phyloP scores from a whole-genome alignment of 2,329 filamentous ascomycete genomes.

The Ophiostoma ips region DNA sequence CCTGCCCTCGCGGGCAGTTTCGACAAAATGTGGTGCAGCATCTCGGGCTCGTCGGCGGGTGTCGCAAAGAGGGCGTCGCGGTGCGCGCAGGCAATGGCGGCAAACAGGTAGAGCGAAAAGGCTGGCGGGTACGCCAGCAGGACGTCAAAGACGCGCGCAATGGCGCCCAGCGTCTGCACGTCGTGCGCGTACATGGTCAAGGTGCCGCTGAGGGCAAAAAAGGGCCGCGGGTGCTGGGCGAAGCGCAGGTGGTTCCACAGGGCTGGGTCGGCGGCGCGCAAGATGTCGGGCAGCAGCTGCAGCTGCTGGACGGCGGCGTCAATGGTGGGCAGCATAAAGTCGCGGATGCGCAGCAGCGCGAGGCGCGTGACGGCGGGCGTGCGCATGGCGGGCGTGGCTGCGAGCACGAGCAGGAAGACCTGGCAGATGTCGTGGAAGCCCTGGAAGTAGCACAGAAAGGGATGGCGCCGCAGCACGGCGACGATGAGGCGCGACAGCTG shows the following conservation, averaged over 20 bases:
- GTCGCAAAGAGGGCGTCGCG: slow-evolving; percentile 75
- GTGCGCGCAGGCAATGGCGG: slow-evolving; percentile 69
- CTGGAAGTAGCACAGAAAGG: slow-evolving; percentile 89
- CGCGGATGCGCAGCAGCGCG: slow-evolving; percentile 78
- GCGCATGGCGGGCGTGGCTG: slow-evolving; percentile 35
- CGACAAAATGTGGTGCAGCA: slow-evolving; percentile 77
- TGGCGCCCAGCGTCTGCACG: slow-evolving; percentile 77
- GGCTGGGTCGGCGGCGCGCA: slow-evolving; percentile 55
- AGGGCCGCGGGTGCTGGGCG: slow-evolving; percentile 50
- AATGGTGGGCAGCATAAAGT: slow-evolving; percentile 92
- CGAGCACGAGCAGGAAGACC: slow-evolving; percentile 78
- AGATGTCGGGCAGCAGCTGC: slow-evolving; percentile 70
- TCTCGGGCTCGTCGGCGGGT: slow-evolving; percentile 72
- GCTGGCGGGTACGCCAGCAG: slow-evolving; percentile 77
- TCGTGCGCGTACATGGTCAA: slow-evolving; percentile 96
- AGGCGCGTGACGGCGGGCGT: slow-evolving; percentile 59
- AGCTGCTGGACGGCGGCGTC: slow-evolving; percentile 71
- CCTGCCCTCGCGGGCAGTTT: slow-evolving; percentile 53
- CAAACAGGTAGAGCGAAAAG: slow-evolving; percentile 83
- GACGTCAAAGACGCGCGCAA: slow-evolving; percentile 84
- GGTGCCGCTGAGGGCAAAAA: slow-evolving; percentile 85
- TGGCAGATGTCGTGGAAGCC: slow-evolving; percentile 98
- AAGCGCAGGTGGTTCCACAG: slow-evolving; percentile 63
- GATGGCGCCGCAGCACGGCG: slow-evolving; percentile 64
- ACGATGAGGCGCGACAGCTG: slow-evolving; percentile 72